Evolutionary conservation across 2,329 filamentous ascomycete species (phyloP).

Genomic region (Talaromyces sp.): DNA sequence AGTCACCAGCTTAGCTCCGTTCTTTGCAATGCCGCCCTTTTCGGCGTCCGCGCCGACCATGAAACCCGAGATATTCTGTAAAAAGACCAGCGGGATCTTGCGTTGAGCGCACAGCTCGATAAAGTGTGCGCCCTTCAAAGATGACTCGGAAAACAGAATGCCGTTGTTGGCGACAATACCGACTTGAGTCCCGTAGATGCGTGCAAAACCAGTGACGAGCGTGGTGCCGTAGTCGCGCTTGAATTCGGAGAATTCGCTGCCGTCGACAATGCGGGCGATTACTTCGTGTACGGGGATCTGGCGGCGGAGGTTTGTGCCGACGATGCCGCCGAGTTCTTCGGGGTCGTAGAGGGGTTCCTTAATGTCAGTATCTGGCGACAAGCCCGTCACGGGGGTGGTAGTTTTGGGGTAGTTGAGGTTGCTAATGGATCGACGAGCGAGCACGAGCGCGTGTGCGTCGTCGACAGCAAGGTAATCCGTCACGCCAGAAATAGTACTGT

Average conservation of each 20-base stretch:
- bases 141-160: conserved; percentile 83
- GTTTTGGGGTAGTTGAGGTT: conserved; percentile 82
- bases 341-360: conserved; percentile 75
- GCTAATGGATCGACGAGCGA: conserved; percentile 74
- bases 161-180: conserved; percentile 96
- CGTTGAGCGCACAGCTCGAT: conserved; percentile 91
- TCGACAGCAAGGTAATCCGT: conserved; percentile 93
- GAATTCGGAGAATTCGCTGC: conserved; percentile 86
- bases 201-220: conserved; percentile 85
- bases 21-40: conserved; percentile 92
- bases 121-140: conserved; percentile 93
- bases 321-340: conserved; percentile 78
- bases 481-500: conserved; percentile 86
- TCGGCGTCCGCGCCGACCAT: conserved; percentile 95
- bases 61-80: conserved; percentile 97
- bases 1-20: conserved; percentile 93
- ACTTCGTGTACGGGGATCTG: conserved; percentile 84
- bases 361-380: conserved; percentile 36
- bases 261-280: conserved; percentile 88
- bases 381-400: conserved; percentile 22
- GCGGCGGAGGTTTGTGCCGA: conserved; percentile 80
- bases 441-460: conserved; percentile 82
- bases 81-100: conserved; percentile 81
- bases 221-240: conserved; percentile 87
- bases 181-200: conserved; percentile 82